A percentile compares a stretch with the other conserved stretches of the same genome.
phyloP scores from a whole-genome alignment of 768 basidiomycete species.

The Arthromyces matolae region DNA sequence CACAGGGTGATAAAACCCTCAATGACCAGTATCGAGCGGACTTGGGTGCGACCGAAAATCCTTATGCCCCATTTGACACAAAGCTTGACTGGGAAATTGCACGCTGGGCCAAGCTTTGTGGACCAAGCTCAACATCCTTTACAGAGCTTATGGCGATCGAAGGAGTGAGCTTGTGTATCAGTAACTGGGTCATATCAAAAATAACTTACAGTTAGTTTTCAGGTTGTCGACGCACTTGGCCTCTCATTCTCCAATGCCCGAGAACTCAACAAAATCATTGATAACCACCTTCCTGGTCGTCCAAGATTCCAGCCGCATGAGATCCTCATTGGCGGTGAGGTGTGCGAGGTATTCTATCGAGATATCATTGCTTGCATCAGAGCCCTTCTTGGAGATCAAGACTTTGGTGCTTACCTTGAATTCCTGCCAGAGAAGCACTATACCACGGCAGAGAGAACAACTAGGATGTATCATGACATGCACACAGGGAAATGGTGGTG shows the following conservation, averaged over 20 bases:
- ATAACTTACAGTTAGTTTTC: no score
- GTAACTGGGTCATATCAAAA: constrained; percentile 2
- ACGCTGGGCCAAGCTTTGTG: constrained; percentile 35
- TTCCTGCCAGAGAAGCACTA: constrained; percentile 32
- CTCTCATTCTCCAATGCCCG: constrained; percentile 23
- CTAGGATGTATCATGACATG: constrained; percentile 36
- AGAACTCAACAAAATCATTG: constrained; percentile 28
- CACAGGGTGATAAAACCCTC: not conserved
- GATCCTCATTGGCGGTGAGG: constrained; percentile 25
- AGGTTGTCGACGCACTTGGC: constrained; percentile 24
- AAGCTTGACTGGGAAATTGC: constrained; percentile 38
- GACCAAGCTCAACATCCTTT: constrained; percentile 33
- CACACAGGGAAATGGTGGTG: constrained; percentile 49
- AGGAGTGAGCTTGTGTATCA: constrained; percentile 23
- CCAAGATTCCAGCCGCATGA: constrained; percentile 22
- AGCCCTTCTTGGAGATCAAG: constrained; percentile 26
- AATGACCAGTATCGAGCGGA: constrained; percentile 2
- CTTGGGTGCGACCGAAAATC: constrained; percentile 8
- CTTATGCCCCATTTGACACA: constrained; percentile 29
- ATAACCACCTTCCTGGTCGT: constrained; percentile 19
- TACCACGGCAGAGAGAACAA: constrained; percentile 15
- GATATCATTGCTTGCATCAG: no score
- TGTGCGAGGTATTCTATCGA: no score
- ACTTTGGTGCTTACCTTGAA: constrained; percentile 23
- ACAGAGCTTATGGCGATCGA: constrained; percentile 35